Base-by-base conservation (phyloP, 2,329 filamentous ascomycete species). In the Cryphonectria naterciae region DNA sequence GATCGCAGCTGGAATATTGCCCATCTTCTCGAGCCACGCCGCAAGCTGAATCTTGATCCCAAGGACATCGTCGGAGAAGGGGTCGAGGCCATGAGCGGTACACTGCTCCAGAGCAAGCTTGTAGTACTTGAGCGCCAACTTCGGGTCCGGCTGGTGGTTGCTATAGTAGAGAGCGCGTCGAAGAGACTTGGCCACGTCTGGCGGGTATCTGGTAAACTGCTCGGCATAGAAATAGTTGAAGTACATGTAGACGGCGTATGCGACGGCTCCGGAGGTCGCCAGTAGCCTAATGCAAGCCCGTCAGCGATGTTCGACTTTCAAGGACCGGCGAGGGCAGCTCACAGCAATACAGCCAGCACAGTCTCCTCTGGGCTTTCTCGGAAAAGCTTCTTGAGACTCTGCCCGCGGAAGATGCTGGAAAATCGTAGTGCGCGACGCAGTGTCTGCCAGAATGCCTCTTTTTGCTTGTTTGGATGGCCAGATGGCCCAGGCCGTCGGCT, bases 61-160 rank as follows among this genome's bases (percentile, higher is more conserved):
- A 75, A 98, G 86, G 46, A 98, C 91, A 79, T 98, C 95, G 76
- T 98, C 93, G 4, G 93, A 95, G 79, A 95, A 97, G 0, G 93
- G 93, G 78, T 98, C 94, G 83, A 99, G 88, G 0, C 90, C 89
- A 66, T 92, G 78, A 77, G 93, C 90, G 65, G 90, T 84, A 70
- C 94, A 94, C 67, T 92, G 86, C 73, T 90, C 85, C 70, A 98
- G 84, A 3, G 95, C 94, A 74, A 92, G 87, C 76, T 91, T 91
- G 80, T 97, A 98, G 80, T 93, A 93, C 75, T 93, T 92, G 71
- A 97, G 85, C 0, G 95, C 95, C 68, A 92, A 86, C 71, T 92
- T 87, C 2, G 93, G 89, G 71, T 97, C 91, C 5, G 92, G 87
- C 54, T 89, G 85, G 74, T 92, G 88, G 77, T 96, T 95, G 74